These are phyloP conservation scores for Trichomonas tenax DNA, from an alignment of 208 protist genomes.

Conservation along the genomic window DNA sequence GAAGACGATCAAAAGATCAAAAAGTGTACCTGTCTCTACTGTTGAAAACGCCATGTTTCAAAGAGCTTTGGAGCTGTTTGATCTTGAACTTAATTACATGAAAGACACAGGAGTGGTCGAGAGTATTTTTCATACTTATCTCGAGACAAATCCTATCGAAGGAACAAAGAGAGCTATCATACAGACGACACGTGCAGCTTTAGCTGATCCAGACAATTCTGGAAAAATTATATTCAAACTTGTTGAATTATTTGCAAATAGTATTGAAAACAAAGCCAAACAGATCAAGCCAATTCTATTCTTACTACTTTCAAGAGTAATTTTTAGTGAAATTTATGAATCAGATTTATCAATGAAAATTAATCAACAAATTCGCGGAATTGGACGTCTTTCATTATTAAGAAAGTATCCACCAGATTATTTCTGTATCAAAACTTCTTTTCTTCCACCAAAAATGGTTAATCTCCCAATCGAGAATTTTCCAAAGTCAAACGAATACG, in stretches of 20 bases:
- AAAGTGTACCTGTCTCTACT: not conserved
- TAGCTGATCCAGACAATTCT: not conserved
- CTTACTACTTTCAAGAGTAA: not conserved
- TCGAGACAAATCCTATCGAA: not conserved
- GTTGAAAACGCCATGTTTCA: not conserved
- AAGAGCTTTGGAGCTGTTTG: not conserved
- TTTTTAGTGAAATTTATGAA: not conserved
- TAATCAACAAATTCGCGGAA: not conserved
- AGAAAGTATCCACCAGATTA: not conserved
- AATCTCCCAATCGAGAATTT: not conserved
- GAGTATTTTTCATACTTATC: not conserved
- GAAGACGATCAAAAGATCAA: not conserved
- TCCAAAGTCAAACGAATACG: not conserved
- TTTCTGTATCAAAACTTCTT: not conserved
- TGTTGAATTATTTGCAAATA: not conserved
- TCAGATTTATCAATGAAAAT: not conserved
- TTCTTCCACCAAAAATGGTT: not conserved
- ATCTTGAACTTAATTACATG: not conserved
- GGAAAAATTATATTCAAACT: not conserved
- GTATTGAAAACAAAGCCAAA: not conserved
- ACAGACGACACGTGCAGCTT: not conserved
- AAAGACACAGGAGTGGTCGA: not conserved
- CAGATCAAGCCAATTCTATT: not conserved
- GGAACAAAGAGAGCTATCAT: not conserved
- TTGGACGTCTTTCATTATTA: not conserved